Base-by-base conservation (phyloP, 495 filamentous ascomycete genomes). In the Penicillium nucicola region DNA sequence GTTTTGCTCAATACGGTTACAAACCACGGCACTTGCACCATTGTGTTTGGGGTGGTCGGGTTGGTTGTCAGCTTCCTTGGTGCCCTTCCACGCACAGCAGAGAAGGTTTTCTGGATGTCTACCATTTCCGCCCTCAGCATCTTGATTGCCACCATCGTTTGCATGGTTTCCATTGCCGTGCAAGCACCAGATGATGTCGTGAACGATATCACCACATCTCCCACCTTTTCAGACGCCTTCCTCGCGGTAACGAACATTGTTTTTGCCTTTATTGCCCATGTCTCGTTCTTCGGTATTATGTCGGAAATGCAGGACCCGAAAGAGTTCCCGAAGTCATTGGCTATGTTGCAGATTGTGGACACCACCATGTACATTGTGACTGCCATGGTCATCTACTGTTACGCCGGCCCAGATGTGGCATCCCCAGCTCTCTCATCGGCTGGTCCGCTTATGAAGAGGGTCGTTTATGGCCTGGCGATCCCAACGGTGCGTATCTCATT, bases 381-480 rank as follows among this genome's bases (percentile, higher is more conserved):
- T 0, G 81, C 82, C 1, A 77, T 83, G 8, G 69, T 90, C 15
- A 83, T 89, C 48, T 92, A 91, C 70, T 67, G 65, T 59, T 92
- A 82, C 60, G 82, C 83, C 2, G 89, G 89, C 15, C 64, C 65
- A 1, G 66, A 70, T n/a, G 88, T 92, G 34, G 55, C 69, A 5
- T 84, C 83, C 1, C 89, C 89, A 0, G 87, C 88, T 4, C 76
- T 92, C 0, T 77, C 83, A 13, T 84, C 84, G 0, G 82, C 86
- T 8, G 76, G 81, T 10, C 68, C 71, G 1, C 22, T 80, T 0
- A 62, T 92, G 13, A 78, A 80, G 49, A 90, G 88, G 66, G 65
- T 91, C 11, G 84, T 86, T 1, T 93, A 85, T 55, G 88, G 88
- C 5, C 69, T 92, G 38, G 88, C 87, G 4, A 69, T 88, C 9